These are phyloP conservation scores for Xanthoconium stramineum DNA, from an alignment of 768 basidiomycete species.

Conservation along the genomic window DNA sequence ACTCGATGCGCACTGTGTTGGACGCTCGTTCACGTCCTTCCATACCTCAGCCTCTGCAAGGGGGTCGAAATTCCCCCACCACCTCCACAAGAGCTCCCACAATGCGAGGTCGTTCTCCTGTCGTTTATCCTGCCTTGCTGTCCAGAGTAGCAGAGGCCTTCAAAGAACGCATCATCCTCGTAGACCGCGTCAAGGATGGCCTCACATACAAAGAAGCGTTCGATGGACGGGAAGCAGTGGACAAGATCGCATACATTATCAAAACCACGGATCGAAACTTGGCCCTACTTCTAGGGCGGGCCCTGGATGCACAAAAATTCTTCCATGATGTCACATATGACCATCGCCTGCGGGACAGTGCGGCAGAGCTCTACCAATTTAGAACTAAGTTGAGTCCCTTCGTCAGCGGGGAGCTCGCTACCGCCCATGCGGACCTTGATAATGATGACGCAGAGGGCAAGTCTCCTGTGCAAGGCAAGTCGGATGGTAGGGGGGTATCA, in stretches of 20 bases:
- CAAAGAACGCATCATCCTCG: constrained; percentile 69
- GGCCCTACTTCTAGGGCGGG: constrained; percentile 90
- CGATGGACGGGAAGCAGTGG: constrained; percentile 95
- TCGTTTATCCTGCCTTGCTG: constrained; percentile 93
- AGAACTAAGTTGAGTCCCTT: constrained; percentile 82
- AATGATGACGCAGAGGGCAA: constrained; percentile 33
- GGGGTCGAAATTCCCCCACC: constrained; percentile 36
- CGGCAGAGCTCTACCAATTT: constrained; percentile 91
- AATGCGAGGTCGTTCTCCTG: constrained; percentile 54
- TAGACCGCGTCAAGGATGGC: constrained; percentile 89
- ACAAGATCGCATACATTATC: constrained; percentile 97
- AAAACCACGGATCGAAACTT: constrained; percentile 97
- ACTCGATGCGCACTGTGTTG: constrained; percentile 46
- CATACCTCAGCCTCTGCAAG: constrained; percentile 36
- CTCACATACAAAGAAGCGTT: constrained; percentile 96
- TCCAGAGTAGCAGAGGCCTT: constrained; percentile 95
- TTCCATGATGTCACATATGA: constrained; percentile 99
- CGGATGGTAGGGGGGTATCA: constrained; percentile 24
- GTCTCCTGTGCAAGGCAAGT: constrained; percentile 23
- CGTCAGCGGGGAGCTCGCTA: constrained; percentile 67
- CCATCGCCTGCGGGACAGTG: constrained; percentile 87
- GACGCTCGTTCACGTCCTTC: constrained; percentile 36
- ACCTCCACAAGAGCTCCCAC: constrained; percentile 34
- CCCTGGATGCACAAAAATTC: constrained; percentile 96
- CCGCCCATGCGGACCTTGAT: constrained; percentile 33